phyloP scores from a whole-genome alignment of 768 basidiomycete species.

The Tylopilus sp. region DNA sequence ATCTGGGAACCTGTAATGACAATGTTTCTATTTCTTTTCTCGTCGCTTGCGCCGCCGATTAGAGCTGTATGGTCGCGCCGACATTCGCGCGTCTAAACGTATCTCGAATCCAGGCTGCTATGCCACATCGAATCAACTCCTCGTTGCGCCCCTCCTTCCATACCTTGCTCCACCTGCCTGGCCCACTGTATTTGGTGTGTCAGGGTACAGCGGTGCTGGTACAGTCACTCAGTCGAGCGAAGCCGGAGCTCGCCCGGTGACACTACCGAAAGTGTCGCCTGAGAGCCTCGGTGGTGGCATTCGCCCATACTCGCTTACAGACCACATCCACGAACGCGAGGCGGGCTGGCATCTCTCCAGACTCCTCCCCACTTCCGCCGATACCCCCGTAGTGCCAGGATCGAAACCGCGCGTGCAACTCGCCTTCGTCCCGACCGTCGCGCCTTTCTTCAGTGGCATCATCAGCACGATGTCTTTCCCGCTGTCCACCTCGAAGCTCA shows the following conservation, averaged over 20 bases:
- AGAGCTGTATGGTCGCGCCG: slow-evolving; percentile 85
- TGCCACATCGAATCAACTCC: slow-evolving; percentile 88
- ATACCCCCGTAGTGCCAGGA: not conserved
- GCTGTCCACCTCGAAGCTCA: slow-evolving; percentile 52
- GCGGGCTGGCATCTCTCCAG: slow-evolving; percentile 78
- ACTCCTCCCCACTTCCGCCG: slow-evolving; percentile 37
- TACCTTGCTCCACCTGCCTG: slow-evolving; percentile 54
- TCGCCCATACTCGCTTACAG: slow-evolving; percentile 86
- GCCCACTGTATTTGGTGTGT: slow-evolving; percentile 89
- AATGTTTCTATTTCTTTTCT: slow-evolving; percentile 33
- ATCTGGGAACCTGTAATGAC: slow-evolving; percentile 34
- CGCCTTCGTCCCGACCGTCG: slow-evolving; percentile 84
- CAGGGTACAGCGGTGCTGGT: slow-evolving; percentile 94
- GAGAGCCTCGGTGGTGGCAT: slow-evolving; percentile 74
- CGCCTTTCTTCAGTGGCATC: slow-evolving; percentile 97
- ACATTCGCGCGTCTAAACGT: slow-evolving; percentile 67
- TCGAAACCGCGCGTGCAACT: slow-evolving; percentile 44
- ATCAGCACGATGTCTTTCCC: slow-evolving; percentile 84
- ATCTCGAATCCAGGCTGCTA: slow-evolving; percentile 99
- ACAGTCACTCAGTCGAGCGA: slow-evolving; percentile 68
- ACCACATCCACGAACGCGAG: slow-evolving; percentile 99
- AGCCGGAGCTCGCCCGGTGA: slow-evolving; percentile 62
- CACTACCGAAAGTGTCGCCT: slow-evolving; percentile 77
- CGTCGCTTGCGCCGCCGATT: slow-evolving; percentile 5
- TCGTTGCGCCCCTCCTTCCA: slow-evolving; percentile 84